Percentiles rank a stretch among this genome's conserved stretches.
Evolutionary conservation across 306 rosid genomes (phyloP).

Genomic region (Begonia peltatifolia): DNA sequence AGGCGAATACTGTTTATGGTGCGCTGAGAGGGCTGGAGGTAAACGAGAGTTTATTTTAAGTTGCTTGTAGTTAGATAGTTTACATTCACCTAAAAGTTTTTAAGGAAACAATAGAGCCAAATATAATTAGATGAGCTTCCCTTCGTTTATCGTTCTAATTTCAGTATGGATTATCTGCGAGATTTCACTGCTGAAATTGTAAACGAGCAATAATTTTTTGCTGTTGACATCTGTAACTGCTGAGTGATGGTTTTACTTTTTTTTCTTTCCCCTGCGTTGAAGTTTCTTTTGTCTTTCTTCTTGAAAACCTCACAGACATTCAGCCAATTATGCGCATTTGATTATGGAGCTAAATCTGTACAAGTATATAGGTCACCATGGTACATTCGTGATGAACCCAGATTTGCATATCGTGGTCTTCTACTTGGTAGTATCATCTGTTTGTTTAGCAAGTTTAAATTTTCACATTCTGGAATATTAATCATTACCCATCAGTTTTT

Average conservation of each 20-base stretch:
- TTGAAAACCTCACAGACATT: constrained; percentile 58
- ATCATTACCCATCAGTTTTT: constrained; percentile 9
- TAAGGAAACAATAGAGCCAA: too few relatives aligned
- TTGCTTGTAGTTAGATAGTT: neutral
- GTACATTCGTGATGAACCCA: constrained; percentile 74
- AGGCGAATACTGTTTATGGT: constrained; percentile 48
- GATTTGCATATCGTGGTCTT: constrained; percentile 88
- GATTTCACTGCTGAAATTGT: too few relatives aligned
- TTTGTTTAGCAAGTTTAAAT: constrained; percentile 3
- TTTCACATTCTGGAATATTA: constrained; percentile 16
- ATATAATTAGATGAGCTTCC: too few relatives aligned
- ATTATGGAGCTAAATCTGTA: constrained; percentile 60
- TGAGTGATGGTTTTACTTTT: neutral
- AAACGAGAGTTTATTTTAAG: constrained; percentile 3
- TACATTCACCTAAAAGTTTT: too few relatives aligned
- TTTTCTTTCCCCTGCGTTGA: constrained; percentile 1
- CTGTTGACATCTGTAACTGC: neutral
- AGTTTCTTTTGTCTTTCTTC: constrained; percentile 8
- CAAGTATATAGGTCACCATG: constrained; percentile 75
- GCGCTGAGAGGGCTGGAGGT: constrained; percentile 56
- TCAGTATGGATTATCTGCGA: too few relatives aligned
- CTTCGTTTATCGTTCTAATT: too few relatives aligned
- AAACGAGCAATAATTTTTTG: too few relatives aligned
- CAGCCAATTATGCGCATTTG: constrained; percentile 81
- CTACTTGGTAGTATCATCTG: constrained; percentile 44